Evolutionary conservation across 192 early-diverging fungal species (phyloP).

Genomic region (Backusella tarrabulga): DNA sequence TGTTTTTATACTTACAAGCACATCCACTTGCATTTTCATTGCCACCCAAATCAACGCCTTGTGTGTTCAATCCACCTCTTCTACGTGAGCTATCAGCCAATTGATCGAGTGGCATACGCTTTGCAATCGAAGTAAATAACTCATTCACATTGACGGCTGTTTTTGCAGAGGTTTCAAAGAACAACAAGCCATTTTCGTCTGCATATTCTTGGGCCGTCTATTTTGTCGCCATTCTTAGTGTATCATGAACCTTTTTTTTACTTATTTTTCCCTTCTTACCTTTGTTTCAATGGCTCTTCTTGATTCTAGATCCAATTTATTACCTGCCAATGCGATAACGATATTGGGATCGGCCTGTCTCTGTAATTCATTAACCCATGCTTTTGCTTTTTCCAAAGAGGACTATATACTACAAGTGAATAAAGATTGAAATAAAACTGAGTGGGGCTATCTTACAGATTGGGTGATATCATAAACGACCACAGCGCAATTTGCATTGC

Average conservation of each 20-base stretch:
- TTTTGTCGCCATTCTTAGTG: not conserved
- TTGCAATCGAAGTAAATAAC: slow-evolving; percentile 63
- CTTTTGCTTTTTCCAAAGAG: slow-evolving; percentile 65
- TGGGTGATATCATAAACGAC: slow-evolving; percentile 80
- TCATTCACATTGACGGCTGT: slow-evolving; percentile 60
- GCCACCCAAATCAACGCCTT: slow-evolving; percentile 48
- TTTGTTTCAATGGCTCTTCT: slow-evolving; percentile 71
- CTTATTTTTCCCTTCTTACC: slow-evolving; percentile 26
- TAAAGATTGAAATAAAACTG: not conserved
- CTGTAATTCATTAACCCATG: slow-evolving; percentile 72
- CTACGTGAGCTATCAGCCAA: slow-evolving; percentile 54
- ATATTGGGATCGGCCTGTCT: slow-evolving; percentile 69
- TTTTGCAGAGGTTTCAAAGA: slow-evolving; percentile 71
- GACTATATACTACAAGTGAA: slow-evolving; percentile 32
- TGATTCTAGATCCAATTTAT: slow-evolving; percentile 62
- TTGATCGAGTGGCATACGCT: slow-evolving; percentile 68
- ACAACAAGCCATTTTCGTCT: slow-evolving; percentile 59
- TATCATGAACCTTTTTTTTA: not conserved
- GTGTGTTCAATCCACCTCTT: slow-evolving; percentile 43
- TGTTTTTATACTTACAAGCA: slow-evolving; percentile 31
- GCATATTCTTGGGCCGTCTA: slow-evolving; percentile 67
- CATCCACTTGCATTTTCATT: slow-evolving; percentile 28
- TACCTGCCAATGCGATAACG: slow-evolving; percentile 68
- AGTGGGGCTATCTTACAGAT: slow-evolving; percentile 38
- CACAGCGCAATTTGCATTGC: slow-evolving; percentile 69